Base-by-base conservation (phyloP, 768 basidiomycete genomes). In the Trametes meyenii region DNA sequence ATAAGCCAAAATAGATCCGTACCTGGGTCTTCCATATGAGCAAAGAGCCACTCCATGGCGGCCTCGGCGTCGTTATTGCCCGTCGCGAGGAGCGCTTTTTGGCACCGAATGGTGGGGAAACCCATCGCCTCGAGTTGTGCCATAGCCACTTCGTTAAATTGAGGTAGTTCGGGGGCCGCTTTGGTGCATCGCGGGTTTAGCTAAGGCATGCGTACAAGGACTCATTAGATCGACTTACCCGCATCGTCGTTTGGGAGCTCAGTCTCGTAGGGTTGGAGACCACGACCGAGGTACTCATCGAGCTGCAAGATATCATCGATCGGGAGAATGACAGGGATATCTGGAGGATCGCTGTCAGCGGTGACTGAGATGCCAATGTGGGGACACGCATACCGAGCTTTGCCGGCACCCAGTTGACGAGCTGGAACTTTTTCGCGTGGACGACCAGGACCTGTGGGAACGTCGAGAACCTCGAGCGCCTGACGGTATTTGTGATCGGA, bases 31-130 rank as follows among this genome's bases (percentile, higher is more conserved):
- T 98, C 96, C 92, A 96, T 92, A 72, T 98, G 96, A 45, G 74
- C 80, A 70, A 98, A 96, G 43, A 99, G 74, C 96, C 96, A 99
- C 60, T 94, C 88, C 94, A 96, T 96, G 0, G 97, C 97, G 0
- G 79, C 82, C 63, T 95, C 91, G 0, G 89, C 77, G 60, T 87
- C 85, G 16, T 73, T 76, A 66, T 88, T 87, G 0, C 94, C 93
- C 0, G 95, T 98, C 0, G 94, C 94, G 11, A 96, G 78, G 5
- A 98, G 73, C 0, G 96, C 97, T 66, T 94, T 95, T 68, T 96
- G 89, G 72, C 92, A 95, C 23, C 95, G 84, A 8, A 94, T 72
- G 0, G 76, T 71, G 0, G 96, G 91, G 81, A 99, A 98, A 0
- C 96, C 96, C 94, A 98, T 96, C 0, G 77, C 86, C 67, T 92